Conservation (phyloP, 1,284 basidiomycete species). For the Ustilago shanxiensis region DNA sequence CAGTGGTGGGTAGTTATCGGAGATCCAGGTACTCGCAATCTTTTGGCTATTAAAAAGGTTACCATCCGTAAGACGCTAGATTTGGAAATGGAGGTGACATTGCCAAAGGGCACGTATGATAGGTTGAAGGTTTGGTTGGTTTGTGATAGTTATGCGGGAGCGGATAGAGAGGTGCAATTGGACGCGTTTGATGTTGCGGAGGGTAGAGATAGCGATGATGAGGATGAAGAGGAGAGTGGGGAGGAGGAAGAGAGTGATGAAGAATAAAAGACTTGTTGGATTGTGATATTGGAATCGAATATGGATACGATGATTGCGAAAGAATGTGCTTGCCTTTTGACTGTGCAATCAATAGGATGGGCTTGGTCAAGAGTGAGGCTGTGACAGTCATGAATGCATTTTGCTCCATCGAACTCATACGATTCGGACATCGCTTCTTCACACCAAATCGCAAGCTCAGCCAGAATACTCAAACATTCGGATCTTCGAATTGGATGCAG, state of each 20-base stretch:
- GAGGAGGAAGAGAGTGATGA: constrained; percentile 18
- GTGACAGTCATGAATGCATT: no score
- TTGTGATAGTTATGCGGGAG: constrained; percentile 82
- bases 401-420: no score
- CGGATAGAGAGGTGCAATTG: constrained; percentile 64
- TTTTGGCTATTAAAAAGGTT: constrained; percentile 94
- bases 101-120: constrained; percentile 79
- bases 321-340: not conserved
- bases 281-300: not conserved
- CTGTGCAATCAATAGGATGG: no score
- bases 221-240: constrained; percentile 47
- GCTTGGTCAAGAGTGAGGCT: not conserved
- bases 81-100: constrained; percentile 87
- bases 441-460: no score
- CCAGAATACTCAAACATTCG: no score
- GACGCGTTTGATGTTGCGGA: constrained; percentile 57
- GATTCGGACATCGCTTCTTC: no score
- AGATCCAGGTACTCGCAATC: constrained; percentile 78
- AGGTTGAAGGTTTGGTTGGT: constrained; percentile 89
- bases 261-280: not conserved
- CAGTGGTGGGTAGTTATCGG: constrained; percentile 99
- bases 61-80: constrained; percentile 79
- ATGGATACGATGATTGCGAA: not conserved
- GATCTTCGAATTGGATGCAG: no score
- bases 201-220: constrained; percentile 58